Conservation (phyloP, 345 rosid species). For the Eucalyptus marginata region DNA sequence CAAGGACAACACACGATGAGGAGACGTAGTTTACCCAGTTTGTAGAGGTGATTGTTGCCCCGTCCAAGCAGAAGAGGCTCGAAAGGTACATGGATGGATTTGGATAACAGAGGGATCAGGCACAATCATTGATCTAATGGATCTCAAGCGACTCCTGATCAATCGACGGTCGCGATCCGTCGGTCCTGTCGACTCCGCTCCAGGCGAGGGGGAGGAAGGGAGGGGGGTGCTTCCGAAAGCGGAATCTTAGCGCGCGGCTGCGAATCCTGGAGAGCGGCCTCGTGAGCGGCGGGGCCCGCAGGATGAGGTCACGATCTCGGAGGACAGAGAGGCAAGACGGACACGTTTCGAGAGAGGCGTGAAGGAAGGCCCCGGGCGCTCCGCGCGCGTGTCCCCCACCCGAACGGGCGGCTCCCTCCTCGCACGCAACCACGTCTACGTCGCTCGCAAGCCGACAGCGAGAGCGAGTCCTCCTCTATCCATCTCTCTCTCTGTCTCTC, state of each 20-base stretch:
- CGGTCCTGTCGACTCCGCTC: not conserved
- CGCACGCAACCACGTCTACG: not conserved
- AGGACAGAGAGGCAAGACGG: not conserved
- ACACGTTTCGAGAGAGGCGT: not conserved
- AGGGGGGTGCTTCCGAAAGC: not conserved
- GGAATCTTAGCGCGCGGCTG: not conserved
- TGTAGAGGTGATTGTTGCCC: not conserved
- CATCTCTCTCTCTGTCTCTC: not conserved
- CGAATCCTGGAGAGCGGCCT: not conserved
- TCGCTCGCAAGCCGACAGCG: not conserved
- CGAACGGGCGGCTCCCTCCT: not conserved
- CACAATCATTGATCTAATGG: not conserved
- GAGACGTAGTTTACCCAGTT: not conserved
- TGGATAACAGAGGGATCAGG: not conserved
- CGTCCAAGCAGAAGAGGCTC: not conserved
- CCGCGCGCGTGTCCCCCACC: not conserved
- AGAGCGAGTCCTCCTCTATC: not conserved
- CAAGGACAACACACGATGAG: not conserved
- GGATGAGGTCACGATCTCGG: not conserved
- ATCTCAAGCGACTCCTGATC: too few species aligned
- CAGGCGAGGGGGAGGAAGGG: not conserved
- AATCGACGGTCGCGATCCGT: not conserved
- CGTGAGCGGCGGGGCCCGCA: not conserved
- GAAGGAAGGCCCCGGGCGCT: not conserved
- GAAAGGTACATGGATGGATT: not conserved